These are phyloP conservation scores for Nothophytophthora sp. DNA, from an alignment of 352 stramenopile genomes.

Conservation along the genomic window DNA sequence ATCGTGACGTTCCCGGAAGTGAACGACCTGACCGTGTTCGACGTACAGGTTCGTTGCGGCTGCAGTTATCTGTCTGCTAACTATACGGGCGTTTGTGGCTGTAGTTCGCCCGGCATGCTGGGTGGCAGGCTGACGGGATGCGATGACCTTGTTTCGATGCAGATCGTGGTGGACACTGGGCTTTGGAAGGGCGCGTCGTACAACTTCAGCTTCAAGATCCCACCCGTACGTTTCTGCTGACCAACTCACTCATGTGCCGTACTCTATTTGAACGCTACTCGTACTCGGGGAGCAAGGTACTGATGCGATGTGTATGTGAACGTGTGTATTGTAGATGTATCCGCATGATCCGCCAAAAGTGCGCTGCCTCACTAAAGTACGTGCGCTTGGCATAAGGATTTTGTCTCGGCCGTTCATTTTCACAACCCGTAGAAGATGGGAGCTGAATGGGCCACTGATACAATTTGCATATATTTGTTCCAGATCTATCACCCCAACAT, in stretches of 20 bases:
- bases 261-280: neutral
- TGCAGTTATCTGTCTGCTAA: neutral
- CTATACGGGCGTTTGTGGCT: neutral
- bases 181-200: slow-evolving; percentile 98
- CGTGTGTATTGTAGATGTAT: slow-evolving; percentile 76
- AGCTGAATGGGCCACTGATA: neutral
- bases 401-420: neutral
- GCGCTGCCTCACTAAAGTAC: slow-evolving; percentile 94
- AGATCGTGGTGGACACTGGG: slow-evolving; percentile 94
- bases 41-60: slow-evolving; percentile 70
- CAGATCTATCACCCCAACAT: slow-evolving; percentile 99
- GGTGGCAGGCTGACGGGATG: too few relatives aligned
- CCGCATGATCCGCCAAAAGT: slow-evolving; percentile 98
- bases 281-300: too few relatives aligned
- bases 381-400: neutral
- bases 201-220: slow-evolving; percentile 98
- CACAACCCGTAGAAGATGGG: slow-evolving; percentile 2
- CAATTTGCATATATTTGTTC: too few relatives aligned
- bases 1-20: slow-evolving; percentile 96
- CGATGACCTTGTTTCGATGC: slow-evolving; percentile 43
- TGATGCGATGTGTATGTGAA: neutral
- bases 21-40: slow-evolving; percentile 96
- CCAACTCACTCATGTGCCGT: too few relatives aligned
- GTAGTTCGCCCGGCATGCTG: too few relatives aligned
- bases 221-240: slow-evolving; percentile 64